Evolutionary conservation across 352 stramenopile species (phyloP), one percentile per base, ranked within the genome.

Genomic region (Pythium rishiriense): DNA sequence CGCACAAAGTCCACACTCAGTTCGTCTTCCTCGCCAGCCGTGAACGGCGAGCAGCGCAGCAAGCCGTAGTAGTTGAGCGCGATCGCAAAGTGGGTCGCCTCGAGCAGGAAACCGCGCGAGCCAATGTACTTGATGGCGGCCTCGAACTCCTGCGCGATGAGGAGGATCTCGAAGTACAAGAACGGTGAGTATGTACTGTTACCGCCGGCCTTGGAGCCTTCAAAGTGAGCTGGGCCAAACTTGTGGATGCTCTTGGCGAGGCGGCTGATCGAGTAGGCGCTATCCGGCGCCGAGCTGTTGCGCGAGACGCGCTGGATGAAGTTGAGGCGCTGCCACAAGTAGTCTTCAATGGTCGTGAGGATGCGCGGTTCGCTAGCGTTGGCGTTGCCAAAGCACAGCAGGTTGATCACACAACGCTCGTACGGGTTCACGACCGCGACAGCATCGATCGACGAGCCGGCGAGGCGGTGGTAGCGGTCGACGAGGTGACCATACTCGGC

Each of bases 261-360:
- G 19, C 76, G 76, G 35, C 56, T 55, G 50, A 93, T 88, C 25
- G 78, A 81, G 73, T 93, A 93, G 6, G 68, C 63, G 49, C 77
- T 85, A 50, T 90, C 79, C 0, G 79, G 68, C 1, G 66, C 59
- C 15, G 79, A 81, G 42, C 56, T 74, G 37, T 62, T 69, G 31
- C 61, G 51, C 11, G 62, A 68, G 14, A 76, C 70, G 24, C 72
- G 79, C 71, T 93, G 81, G 29, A 91, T 82, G 46, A 93, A 95
- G 65, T 81, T 93, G 25, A 93, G 72, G 0, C 85, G 82, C 59
- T 95, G 86, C 86, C 86, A 95, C 50, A 95, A 41, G 54, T 93
- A 95, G 59, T 95, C 86, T 69, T 95, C 86, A 46, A 95, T 83
- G 24, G 85, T 95, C 26, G 81, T 85, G 37, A 91, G 63, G 45